These are phyloP conservation scores for Fusarium sp. DNA, from an alignment of 2,329 filamentous ascomycete genomes.

Conservation along the genomic window DNA sequence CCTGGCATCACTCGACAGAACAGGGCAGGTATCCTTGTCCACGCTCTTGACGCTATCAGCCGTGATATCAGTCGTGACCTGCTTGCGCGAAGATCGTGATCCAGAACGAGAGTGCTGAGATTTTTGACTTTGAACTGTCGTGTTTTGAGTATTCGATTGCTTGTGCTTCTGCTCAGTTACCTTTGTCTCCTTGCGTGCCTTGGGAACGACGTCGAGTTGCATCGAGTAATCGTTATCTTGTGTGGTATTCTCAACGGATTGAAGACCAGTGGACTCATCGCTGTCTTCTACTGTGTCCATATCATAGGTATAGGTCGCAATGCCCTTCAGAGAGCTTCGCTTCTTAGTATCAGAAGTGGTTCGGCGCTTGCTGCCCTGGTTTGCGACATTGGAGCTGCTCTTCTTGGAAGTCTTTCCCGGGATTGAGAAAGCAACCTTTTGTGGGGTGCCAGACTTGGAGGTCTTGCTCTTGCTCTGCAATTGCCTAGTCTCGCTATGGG, in stretches of 20 bases:
- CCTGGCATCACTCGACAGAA: slow-evolving; percentile 64
- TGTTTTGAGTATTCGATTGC: slow-evolving; percentile 36
- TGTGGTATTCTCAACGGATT: slow-evolving; percentile 52
- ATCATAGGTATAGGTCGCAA: slow-evolving; percentile 36
- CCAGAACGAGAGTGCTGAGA: slow-evolving; percentile 45
- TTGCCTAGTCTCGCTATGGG: slow-evolving; percentile 48
- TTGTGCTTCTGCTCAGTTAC: slow-evolving; percentile 39
- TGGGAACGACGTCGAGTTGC: slow-evolving; percentile 49
- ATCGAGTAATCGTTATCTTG: slow-evolving; percentile 53
- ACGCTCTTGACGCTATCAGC: slow-evolving; percentile 42
- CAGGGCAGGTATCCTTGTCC: slow-evolving; percentile 55
- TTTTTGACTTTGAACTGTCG: slow-evolving; percentile 45
- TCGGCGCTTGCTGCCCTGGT: slow-evolving; percentile 59
- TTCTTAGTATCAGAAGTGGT: slow-evolving; percentile 44
- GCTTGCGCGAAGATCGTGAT: slow-evolving; percentile 47
- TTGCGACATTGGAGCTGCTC: slow-evolving; percentile 52
- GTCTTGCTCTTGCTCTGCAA: slow-evolving; percentile 48
- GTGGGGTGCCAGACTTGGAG: slow-evolving; percentile 45
- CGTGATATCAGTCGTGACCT: slow-evolving; percentile 43
- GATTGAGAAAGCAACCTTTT: slow-evolving; percentile 59
- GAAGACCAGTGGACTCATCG: slow-evolving; percentile 53
- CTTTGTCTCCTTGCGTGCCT: slow-evolving; percentile 41
- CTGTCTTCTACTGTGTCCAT: slow-evolving; percentile 49
- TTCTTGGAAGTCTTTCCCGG: slow-evolving; percentile 53
- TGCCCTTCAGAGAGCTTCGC: slow-evolving; percentile 39